These are phyloP conservation scores for Candida sithepensis DNA, from an alignment of 805 yeast genomes.

Conservation along the genomic window DNA sequence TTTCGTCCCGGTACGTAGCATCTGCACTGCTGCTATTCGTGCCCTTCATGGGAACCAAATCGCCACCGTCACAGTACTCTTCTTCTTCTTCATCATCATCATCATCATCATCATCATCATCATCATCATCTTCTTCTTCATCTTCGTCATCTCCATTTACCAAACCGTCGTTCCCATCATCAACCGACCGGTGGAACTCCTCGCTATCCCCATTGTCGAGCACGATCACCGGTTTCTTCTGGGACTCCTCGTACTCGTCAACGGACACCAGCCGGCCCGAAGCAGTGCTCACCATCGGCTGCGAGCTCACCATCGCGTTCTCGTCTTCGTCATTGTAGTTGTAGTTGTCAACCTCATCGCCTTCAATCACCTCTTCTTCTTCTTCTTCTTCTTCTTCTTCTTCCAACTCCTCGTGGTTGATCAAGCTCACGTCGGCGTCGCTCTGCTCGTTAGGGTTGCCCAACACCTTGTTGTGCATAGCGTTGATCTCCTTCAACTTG, in stretches of 20 bases:
- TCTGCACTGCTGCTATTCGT: conserved; percentile 9
- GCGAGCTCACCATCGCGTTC: conserved; percentile 2
- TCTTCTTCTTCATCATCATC: conserved; percentile 18
- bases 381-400: conserved; percentile 23
- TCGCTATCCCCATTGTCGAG: conserved; percentile 40
- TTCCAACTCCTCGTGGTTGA: conserved; percentile 19
- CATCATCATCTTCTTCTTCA: conserved; percentile 22
- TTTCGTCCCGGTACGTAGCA: conserved; percentile 2
- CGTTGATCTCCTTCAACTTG: conserved; percentile 47
- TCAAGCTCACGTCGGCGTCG: conserved; percentile 7
- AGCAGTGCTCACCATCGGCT: conserved; percentile 11
- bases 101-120: conserved; percentile 23
- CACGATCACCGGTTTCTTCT: conserved; percentile 25
- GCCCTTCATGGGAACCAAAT: conserved; percentile 36
- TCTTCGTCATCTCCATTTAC: conserved; percentile 16
- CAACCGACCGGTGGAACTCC: conserved; percentile 39
- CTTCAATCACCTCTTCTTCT: conserved; percentile 12
- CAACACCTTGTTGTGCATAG: conserved; percentile 52
- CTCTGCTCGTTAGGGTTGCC: conserved; percentile 40
- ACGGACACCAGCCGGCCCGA: not conserved
- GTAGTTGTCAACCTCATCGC: conserved; percentile 3
- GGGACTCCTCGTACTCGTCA: not conserved
- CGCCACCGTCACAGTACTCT: conserved; percentile 22
- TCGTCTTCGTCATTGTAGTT: too few species aligned
- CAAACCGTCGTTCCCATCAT: conserved; percentile 23